These are phyloP conservation scores for Tagetes patula DNA, from an alignment of 129 eudicot genomes.

Conservation along the genomic window DNA sequence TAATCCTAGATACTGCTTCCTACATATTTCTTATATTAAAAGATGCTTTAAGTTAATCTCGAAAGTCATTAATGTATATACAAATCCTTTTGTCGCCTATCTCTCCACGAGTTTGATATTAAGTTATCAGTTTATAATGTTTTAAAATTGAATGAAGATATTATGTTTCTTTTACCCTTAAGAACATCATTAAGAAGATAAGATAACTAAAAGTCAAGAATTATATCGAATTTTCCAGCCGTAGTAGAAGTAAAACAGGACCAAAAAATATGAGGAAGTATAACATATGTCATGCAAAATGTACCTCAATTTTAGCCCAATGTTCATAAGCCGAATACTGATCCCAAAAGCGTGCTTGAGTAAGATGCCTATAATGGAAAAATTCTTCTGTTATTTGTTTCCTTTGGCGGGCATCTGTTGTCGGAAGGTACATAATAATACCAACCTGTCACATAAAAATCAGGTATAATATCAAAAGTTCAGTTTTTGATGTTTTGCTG, in stretches of 20 bases:
- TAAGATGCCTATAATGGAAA: slow-evolving; percentile 75
- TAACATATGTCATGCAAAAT: slow-evolving; percentile 19
- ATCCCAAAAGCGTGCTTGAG: slow-evolving; percentile 74
- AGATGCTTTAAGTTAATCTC: neutral
- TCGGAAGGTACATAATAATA: slow-evolving; percentile 95
- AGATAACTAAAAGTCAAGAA: neutral
- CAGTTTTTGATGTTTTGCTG: neutral
- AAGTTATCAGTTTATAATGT: neutral
- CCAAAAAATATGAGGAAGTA: neutral
- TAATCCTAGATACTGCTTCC: neutral
- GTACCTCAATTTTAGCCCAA: slow-evolving; percentile 99
- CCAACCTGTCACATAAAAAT: slow-evolving; percentile 63
- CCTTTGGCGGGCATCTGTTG: slow-evolving; percentile 83
- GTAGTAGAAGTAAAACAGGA: neutral
- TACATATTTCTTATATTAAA: neutral
- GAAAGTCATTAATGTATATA: neutral
- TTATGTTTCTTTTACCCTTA: neutral
- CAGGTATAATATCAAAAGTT: neutral
- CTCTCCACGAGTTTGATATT: neutral
- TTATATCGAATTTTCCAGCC: neutral
- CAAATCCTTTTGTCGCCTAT: neutral
- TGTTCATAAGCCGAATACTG: slow-evolving; percentile 92
- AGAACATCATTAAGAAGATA: neutral
- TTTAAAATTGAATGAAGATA: neutral
- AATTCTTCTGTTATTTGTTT: slow-evolving; percentile 88